These are phyloP conservation scores for Vigna angularis DNA, from an alignment of 306 rosid species.

Conservation along the genomic window DNA sequence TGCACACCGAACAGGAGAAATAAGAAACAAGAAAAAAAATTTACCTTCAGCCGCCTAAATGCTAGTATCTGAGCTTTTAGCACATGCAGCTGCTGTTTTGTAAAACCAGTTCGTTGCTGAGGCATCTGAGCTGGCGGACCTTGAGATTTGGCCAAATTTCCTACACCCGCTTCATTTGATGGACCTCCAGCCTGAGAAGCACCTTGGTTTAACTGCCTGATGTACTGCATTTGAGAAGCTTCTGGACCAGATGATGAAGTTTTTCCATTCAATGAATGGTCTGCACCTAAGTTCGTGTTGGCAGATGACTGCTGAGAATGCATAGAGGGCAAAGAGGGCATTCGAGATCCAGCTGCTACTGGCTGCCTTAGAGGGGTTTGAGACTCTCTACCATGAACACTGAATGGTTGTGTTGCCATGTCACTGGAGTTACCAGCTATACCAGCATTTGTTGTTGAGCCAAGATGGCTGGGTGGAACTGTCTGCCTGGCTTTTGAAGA, in stretches of 20 bases:
- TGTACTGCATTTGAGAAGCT: constrained; percentile 63
- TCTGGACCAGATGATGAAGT: constrained; percentile 60
- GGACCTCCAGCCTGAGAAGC: constrained; percentile 66
- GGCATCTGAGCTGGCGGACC: constrained; percentile 68
- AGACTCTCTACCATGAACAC: constrained; percentile 75
- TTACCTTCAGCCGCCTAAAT: constrained; percentile 94
- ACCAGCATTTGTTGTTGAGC: constrained; percentile 59
- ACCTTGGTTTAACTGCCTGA: constrained; percentile 73
- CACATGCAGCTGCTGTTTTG: constrained; percentile 95
- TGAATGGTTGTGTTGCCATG: constrained; percentile 63
- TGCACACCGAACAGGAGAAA: background rate
- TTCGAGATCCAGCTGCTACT: constrained; percentile 65
- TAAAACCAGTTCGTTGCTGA: constrained; percentile 69
- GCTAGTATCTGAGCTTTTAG: constrained; percentile 98
- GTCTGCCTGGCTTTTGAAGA: constrained; percentile 83
- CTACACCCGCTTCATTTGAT: constrained; percentile 62
- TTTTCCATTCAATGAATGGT: constrained; percentile 63
- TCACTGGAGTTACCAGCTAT: constrained; percentile 55
- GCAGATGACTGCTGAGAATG: constrained; percentile 71
- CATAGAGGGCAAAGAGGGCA: constrained; percentile 65
- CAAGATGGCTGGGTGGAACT: constrained; percentile 69
- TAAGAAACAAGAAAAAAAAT: constrained; percentile 37
- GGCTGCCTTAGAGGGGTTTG: constrained; percentile 71
- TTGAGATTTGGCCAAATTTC: constrained; percentile 58
- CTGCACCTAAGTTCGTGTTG: constrained; percentile 61